phyloP scores from a whole-genome alignment of 305 asterid species.

The Fraxinus xanthoxyloides region DNA sequence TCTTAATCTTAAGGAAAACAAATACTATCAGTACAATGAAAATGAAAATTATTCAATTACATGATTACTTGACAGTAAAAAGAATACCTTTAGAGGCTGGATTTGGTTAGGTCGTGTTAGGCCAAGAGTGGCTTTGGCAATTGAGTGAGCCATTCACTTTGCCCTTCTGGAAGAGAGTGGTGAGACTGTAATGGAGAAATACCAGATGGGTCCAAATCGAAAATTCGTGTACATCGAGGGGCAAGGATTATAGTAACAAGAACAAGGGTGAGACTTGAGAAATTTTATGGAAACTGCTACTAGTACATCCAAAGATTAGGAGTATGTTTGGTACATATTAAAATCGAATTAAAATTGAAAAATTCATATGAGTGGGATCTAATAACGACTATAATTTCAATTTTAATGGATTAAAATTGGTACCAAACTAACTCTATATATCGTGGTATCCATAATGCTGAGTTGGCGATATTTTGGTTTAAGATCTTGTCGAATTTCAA shows the following conservation, averaged over 20 bases:
- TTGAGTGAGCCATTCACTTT: constrained; percentile 71
- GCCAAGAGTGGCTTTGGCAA: constrained; percentile 87
- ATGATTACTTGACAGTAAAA: neutral
- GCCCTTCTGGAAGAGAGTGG: constrained; percentile 34
- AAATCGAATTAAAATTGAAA: too few relatives aligned
- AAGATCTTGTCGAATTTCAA: too few relatives aligned
- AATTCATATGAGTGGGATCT: too few relatives aligned
- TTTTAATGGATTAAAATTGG: too few relatives aligned
- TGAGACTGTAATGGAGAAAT: constrained; percentile 27
- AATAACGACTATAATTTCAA: too few relatives aligned
- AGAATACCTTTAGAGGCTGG: constrained; percentile 63
- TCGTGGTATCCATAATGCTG: too few relatives aligned
- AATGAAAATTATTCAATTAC: neutral
- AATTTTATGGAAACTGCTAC: too few relatives aligned
- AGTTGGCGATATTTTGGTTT: too few relatives aligned
- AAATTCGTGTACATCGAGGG: neutral
- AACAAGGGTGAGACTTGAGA: neutral
- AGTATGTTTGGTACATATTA: too few relatives aligned
- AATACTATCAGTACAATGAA: neutral
- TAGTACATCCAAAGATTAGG: too few relatives aligned
- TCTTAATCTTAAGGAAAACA: constrained; percentile 15
- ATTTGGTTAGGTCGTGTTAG: constrained; percentile 64
- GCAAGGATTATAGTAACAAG: neutral
- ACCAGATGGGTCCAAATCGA: constrained; percentile 12
- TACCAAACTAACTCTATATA: too few relatives aligned